phyloP scores from a whole-genome alignment of 2,329 filamentous ascomycete genomes.

The Epichloe baconii region DNA sequence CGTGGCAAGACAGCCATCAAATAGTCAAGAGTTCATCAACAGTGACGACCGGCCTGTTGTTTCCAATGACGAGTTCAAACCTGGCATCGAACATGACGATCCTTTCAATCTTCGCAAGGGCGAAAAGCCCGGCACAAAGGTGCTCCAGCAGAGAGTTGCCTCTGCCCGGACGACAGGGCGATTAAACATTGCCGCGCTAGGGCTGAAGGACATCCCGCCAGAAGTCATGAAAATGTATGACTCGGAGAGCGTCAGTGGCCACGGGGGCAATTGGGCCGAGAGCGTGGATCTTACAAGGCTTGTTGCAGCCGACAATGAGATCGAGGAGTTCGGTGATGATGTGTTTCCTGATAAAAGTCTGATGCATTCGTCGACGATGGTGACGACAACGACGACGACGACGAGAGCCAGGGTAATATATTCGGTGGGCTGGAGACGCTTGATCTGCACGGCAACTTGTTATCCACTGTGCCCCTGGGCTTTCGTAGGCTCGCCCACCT shows the following conservation, averaged over 20 bases:
- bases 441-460: constrained; percentile 74
- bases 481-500: constrained; percentile 60
- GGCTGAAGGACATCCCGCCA: constrained; percentile 62
- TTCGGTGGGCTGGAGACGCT: constrained; percentile 72
- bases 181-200: constrained; percentile 79
- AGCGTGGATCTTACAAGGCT: constrained; percentile 77
- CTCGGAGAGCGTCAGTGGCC: constrained; percentile 49
- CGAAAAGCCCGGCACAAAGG: constrained; percentile 46
- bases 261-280: constrained; percentile 72
- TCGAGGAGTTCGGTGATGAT: constrained; percentile 58
- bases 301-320: constrained; percentile 79
- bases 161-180: constrained; percentile 64
- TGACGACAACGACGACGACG: constrained; percentile 35
- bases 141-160: constrained; percentile 60
- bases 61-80: constrained; percentile 29
- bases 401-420: constrained; percentile 56
- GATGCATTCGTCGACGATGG: constrained; percentile 41
- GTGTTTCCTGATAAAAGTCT: constrained; percentile 65
- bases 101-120: constrained; percentile 57
- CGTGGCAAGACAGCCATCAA: constrained; percentile 23
- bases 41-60: constrained; percentile 26
- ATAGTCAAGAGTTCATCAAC: constrained; percentile 3
- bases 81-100: constrained; percentile 42
- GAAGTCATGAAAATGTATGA: constrained; percentile 90
- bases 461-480: constrained; percentile 61